Evolutionary conservation across 495 filamentous ascomycete genomes (phyloP), one percentile per base, ranked within the genome.

Genomic region (Xylaria cubensis): DNA sequence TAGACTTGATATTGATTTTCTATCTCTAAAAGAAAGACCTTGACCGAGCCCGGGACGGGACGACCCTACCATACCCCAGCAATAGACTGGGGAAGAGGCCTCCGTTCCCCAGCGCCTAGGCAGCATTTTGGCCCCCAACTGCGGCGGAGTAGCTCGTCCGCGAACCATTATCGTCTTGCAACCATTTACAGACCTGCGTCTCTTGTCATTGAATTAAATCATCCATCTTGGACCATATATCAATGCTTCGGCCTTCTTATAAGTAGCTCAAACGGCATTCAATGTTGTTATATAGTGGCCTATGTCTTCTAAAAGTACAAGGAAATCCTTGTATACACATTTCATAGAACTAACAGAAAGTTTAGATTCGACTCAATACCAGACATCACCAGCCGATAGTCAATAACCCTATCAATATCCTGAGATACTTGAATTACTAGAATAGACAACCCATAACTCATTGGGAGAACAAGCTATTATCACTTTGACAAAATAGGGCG

Each of bases 71-170:
- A 17, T n/a, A 10, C 24, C 66, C 29, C 36, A 56, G 36, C 0
- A 51, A 32, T 3, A 12, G n/a, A 48, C 62, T 53, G 64, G 67
- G 42, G 55, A n/a, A 48, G 55, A 61, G 55, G 67, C 53, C 67
- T 61, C 53, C 67, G 19, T 36, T 21, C 9, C 12, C 36, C 12
- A 6, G 1, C 50, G 21, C 53, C 36, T 39, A 69, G 67, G 67
- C 67, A 69, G 36, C 42, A 58, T 69, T 26, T 48, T 69, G 36
- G 67, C 67, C 67, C 67, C 50, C 56, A 69, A 53, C 55, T 69
- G 67, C n/a, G 67, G 56, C 67, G 17, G 44, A 63, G 55, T 44
- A 62, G 10, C 12, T 36, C 41, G 67, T 69, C 29, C 67, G 55
- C 67, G 67, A 50, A 62, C 55, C 24, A 48, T 48, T 36, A 2